Evolutionary conservation across 805 yeast genomes (phyloP).

Genomic region (Blastobotrys mokoenaii): DNA sequence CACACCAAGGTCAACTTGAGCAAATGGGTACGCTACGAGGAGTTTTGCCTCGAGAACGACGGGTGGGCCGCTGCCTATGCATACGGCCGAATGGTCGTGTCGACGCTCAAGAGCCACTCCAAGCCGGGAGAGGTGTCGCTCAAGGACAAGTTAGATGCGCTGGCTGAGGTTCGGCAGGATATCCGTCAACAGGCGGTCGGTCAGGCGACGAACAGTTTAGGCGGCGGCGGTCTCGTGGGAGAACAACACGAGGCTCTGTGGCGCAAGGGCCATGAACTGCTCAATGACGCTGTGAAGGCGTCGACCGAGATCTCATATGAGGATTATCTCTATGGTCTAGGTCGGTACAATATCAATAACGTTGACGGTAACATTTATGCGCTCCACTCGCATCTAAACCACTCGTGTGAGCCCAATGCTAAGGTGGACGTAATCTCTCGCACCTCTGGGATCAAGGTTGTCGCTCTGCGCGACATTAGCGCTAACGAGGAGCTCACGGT

Average conservation of each 20-base stretch:
- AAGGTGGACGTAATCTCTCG: conserved; percentile 28
- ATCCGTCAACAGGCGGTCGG: conserved; percentile 49
- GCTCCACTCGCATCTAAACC: conserved; percentile 65
- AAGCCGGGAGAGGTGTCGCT: conserved; percentile 26
- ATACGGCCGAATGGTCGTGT: conserved; percentile 48
- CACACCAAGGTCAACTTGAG: conserved; percentile 24
- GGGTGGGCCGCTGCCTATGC: conserved; percentile 61
- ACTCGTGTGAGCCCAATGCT: conserved; percentile 67
- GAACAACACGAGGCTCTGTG: conserved; percentile 53
- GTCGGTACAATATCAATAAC: conserved; percentile 69
- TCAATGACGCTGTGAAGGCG: conserved; percentile 38
- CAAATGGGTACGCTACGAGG: conserved; percentile 47
- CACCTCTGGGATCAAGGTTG: conserved; percentile 49
- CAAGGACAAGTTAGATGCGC: conserved; percentile 37
- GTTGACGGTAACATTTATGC: conserved; percentile 50
- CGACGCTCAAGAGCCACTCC: conserved; percentile 34
- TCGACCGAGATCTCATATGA: conserved; percentile 35
- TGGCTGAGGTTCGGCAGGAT: conserved; percentile 66
- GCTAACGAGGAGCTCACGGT: conserved; percentile 63
- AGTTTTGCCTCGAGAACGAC: conserved; percentile 52
- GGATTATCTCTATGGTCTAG: conserved; percentile 53
- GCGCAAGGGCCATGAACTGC: conserved; percentile 46
- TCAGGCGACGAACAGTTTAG: conserved; percentile 8
- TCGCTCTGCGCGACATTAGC: conserved; percentile 48
- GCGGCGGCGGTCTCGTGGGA: conserved; percentile 45